Percentiles rank a stretch among this genome's conserved stretches.
These are phyloP conservation scores for Coemansia sp. DNA, from an alignment of 192 early-diverging fungal genomes.

Conservation along the genomic window DNA sequence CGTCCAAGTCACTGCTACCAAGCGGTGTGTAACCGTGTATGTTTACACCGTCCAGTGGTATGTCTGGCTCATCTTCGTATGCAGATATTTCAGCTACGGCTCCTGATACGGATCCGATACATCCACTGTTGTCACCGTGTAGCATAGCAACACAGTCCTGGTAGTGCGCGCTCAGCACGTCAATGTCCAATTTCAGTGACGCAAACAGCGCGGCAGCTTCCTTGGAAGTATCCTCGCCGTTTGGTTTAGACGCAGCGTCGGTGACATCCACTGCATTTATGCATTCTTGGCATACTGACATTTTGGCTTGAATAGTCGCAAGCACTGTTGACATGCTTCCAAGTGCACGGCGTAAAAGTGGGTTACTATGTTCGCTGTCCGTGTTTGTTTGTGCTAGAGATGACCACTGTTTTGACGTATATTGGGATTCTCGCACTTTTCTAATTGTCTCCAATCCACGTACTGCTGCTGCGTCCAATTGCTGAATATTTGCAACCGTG, in stretches of 20 bases:
- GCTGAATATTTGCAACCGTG: neutral
- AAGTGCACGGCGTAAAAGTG: slow-evolving; percentile 19
- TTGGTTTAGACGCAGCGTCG: neutral
- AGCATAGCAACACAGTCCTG: slow-evolving; percentile 27
- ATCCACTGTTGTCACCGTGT: neutral
- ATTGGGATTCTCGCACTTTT: slow-evolving; percentile 16
- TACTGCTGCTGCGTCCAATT: neutral
- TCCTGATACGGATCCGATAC: neutral
- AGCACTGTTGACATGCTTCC: slow-evolving; percentile 17
- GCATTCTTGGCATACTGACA: slow-evolving; percentile 24
- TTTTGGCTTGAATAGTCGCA: slow-evolving; percentile 25
- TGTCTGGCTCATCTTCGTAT: neutral
- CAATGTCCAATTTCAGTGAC: slow-evolving; percentile 44
- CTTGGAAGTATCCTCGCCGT: neutral
- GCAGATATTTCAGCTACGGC: neutral
- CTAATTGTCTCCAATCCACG: slow-evolving; percentile 1
- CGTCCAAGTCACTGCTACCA: slow-evolving; percentile 15
- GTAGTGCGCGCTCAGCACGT: slow-evolving; percentile 25
- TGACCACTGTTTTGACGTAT: slow-evolving; percentile 29
- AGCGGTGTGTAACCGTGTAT: slow-evolving; percentile 33
- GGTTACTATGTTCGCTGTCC: neutral
- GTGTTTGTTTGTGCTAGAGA: slow-evolving; percentile 3
- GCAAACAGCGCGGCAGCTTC: slow-evolving; percentile 35
- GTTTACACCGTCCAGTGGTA: slow-evolving; percentile 7
- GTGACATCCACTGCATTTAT: neutral